Evolutionary conservation across 768 basidiomycete species (phyloP).

Genomic region (Boletus sensibilis): DNA sequence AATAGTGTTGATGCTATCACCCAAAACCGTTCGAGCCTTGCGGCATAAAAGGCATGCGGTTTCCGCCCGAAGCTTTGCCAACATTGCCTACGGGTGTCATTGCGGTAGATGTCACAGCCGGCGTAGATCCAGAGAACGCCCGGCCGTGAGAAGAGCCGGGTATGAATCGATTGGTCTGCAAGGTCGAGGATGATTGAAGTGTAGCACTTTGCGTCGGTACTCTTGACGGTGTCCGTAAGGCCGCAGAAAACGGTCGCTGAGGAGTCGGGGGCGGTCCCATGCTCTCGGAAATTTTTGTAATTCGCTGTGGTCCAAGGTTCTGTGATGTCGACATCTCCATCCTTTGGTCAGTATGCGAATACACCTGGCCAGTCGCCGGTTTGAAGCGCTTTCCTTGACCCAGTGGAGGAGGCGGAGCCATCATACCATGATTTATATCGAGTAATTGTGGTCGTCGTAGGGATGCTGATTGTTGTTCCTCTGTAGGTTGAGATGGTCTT

Average conservation of each 20-base stretch:
- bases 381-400: slow-evolving; percentile 24
- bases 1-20: slow-evolving; percentile 12
- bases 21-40: slow-evolving; percentile 33
- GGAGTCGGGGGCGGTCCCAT: slow-evolving; percentile 61
- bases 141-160: slow-evolving; percentile 28
- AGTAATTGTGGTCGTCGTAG: slow-evolving; percentile 37
- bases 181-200: slow-evolving; percentile 5
- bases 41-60: slow-evolving; percentile 56
- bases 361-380: slow-evolving; percentile 19
- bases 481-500: slow-evolving; percentile 39
- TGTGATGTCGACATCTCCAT: slow-evolving; percentile 13
- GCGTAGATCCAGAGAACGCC: slow-evolving; percentile 17
- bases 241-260: slow-evolving; percentile 32
- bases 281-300: slow-evolving; percentile 21
- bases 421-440: slow-evolving; percentile 30
- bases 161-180: slow-evolving; percentile 33
- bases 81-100: slow-evolving; percentile 4
- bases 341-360: slow-evolving; percentile 9
- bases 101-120: slow-evolving; percentile 25
- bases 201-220: slow-evolving; percentile 15
- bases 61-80: slow-evolving; percentile 34
- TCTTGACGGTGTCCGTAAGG: slow-evolving; percentile 29
- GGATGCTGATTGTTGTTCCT: slow-evolving; percentile 42
- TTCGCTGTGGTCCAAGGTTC: slow-evolving; percentile 18
- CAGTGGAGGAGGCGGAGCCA: slow-evolving; percentile 33